Conservation (phyloP, 2,329 filamentous ascomycete species). For the Triangularia verruculosa region DNA sequence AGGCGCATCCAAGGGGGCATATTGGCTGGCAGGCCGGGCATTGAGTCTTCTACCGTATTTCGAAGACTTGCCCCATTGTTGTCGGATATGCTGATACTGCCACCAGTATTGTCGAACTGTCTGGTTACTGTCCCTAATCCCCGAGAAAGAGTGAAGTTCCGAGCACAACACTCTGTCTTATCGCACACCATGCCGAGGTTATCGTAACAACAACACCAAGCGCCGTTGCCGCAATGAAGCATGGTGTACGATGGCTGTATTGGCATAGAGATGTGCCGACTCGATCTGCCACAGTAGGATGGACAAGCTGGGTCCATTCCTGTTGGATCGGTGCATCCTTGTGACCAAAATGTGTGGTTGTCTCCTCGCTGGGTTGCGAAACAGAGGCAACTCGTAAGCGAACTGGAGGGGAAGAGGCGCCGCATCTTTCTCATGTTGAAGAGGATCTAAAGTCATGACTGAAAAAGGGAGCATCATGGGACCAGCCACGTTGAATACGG, state of each 20-base stretch:
- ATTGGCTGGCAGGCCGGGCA: background rate
- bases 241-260: conserved; percentile 23
- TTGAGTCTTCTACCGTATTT: background rate
- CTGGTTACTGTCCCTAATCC: conserved; percentile 20
- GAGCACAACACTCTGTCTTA: conserved; percentile 21
- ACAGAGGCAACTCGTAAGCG: conserved; percentile 13
- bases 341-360: conserved; percentile 24
- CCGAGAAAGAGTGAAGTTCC: conserved; percentile 22
- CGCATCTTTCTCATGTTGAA: background rate
- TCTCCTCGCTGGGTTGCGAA: conserved; percentile 22
- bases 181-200: conserved; percentile 23
- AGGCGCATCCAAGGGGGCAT: conserved; percentile 12
- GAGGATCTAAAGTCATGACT: background rate
- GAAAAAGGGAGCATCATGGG: background rate
- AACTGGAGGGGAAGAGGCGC: background rate
- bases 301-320: conserved; percentile 25
- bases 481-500: background rate
- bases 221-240: conserved; percentile 16
- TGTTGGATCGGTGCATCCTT: conserved; percentile 24
- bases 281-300: conserved; percentile 24
- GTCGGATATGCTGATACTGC: background rate
- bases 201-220: conserved; percentile 27
- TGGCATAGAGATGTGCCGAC: conserved; percentile 21
- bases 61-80: background rate
- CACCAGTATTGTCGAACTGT: conserved; percentile 17